phyloP scores from a whole-genome alignment of 2,329 filamentous ascomycete genomes.

The Diaporthe sp. region DNA sequence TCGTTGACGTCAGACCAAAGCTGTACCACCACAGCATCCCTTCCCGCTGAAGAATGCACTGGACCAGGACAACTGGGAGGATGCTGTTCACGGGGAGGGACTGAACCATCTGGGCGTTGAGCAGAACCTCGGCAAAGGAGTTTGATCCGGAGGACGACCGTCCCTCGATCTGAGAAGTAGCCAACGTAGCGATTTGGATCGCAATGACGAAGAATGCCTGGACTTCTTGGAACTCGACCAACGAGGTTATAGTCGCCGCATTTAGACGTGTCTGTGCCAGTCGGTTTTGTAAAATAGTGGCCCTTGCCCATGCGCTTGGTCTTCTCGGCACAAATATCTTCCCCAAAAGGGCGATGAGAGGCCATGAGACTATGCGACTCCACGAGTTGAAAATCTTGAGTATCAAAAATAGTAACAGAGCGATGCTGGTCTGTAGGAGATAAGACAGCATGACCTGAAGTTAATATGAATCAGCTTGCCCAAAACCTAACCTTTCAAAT shows the following conservation, averaged over 20 bases:
- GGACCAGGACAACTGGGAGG: background rate
- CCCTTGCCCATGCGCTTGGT: background rate
- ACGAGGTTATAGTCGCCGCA: background rate
- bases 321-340: background rate
- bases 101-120: background rate
- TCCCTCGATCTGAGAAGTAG: background rate
- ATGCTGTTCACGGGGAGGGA: background rate
- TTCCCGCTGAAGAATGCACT: background rate
- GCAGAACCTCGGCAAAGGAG: background rate
- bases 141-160: background rate
- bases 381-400: background rate
- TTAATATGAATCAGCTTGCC: background rate
- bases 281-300: background rate
- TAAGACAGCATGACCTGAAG: background rate
- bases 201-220: background rate
- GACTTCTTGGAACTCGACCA: background rate
- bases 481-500: too few species aligned
- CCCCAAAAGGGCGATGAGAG: background rate
- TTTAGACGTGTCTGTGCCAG: background rate
- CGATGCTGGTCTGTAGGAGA: background rate
- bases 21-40: slow-evolving; percentile 5
- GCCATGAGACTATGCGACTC: background rate
- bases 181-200: background rate
- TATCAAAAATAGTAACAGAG: background rate
- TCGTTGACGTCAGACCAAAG: background rate